phyloP scores from a whole-genome alignment of 1,284 basidiomycete genomes.

The Microbotryomycetes sp. region DNA sequence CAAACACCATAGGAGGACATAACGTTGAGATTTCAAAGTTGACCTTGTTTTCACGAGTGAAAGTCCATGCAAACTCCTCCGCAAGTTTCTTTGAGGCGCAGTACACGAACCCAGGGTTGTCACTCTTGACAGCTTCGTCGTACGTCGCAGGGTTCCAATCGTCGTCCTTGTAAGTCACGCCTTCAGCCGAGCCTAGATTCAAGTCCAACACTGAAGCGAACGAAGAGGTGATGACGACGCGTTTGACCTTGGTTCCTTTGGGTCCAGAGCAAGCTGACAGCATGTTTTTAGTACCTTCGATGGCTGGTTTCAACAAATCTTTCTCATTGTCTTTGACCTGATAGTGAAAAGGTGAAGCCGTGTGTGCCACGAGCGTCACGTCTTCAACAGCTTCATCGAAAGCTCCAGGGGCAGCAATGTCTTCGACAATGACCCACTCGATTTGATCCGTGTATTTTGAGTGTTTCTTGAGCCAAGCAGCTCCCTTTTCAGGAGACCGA shows the following conservation, averaged over 20 bases:
- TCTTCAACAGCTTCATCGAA: slow-evolving; percentile 26
- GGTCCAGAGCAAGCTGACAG: slow-evolving; percentile 53
- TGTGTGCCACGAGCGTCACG: slow-evolving; percentile 23
- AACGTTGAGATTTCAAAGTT: neutral
- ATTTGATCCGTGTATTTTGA: slow-evolving; percentile 5
- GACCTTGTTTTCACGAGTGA: slow-evolving; percentile 53
- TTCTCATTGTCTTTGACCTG: slow-evolving; percentile 39
- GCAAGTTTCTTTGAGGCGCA: slow-evolving; percentile 61
- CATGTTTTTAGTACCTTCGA: slow-evolving; percentile 57
- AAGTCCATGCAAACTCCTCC: slow-evolving; percentile 56
- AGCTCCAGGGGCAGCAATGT: slow-evolving; percentile 24
- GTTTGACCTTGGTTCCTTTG: slow-evolving; percentile 52
- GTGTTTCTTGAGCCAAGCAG: slow-evolving; percentile 13
- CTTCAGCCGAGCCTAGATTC: slow-evolving; percentile 34
- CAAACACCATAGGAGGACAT: slow-evolving; percentile 35
- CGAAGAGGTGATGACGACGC: slow-evolving; percentile 63
- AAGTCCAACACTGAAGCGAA: slow-evolving; percentile 50
- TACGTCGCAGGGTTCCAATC: slow-evolving; percentile 62
- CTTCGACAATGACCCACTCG: slow-evolving; percentile 23
- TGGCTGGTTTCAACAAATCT: slow-evolving; percentile 57
- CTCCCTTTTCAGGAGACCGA: slow-evolving; percentile 16
- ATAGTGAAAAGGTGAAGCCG: slow-evolving; percentile 20
- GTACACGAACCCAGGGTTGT: slow-evolving; percentile 53
- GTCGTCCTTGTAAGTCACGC: slow-evolving; percentile 38
- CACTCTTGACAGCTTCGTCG: slow-evolving; percentile 53